Percentiles rank a stretch among this genome's conserved stretches.
Evolutionary conservation across 129 eudicot species (phyloP).

Genomic region (Flaveria linearis): DNA sequence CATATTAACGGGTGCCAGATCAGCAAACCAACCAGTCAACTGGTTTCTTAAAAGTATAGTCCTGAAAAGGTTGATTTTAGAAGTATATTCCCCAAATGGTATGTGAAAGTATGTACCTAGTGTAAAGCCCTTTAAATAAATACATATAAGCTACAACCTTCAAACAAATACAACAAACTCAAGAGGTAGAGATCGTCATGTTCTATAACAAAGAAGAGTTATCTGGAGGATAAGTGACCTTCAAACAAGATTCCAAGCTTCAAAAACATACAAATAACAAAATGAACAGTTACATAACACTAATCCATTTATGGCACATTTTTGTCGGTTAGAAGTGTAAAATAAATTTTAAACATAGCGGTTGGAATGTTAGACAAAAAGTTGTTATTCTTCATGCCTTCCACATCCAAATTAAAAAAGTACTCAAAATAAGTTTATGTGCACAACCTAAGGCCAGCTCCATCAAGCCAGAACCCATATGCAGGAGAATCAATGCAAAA

Average conservation of each 20-base stretch:
- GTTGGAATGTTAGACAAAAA: background rate
- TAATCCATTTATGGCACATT: background rate
- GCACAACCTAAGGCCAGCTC: background rate
- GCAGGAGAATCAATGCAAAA: background rate
- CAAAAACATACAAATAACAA: background rate
- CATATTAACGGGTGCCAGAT: background rate
- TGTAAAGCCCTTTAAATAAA: background rate
- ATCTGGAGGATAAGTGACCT: background rate
- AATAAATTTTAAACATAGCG: background rate
- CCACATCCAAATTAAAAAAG: constrained; percentile 3
- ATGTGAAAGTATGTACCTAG: background rate
- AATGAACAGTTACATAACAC: background rate
- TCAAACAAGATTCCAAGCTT: constrained; percentile 8
- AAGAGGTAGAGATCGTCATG: constrained; percentile 1
- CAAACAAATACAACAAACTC: background rate
- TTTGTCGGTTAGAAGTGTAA: background rate
- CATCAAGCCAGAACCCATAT: background rate
- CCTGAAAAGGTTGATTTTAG: background rate
- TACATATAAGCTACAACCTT: background rate
- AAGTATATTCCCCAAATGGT: background rate
- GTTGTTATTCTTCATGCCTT: background rate
- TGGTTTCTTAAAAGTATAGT: background rate
- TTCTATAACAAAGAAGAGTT: background rate
- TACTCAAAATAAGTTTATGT: background rate
- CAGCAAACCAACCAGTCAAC: background rate